Conservation (phyloP, 2,329 filamentous ascomycete genomes). For the Fusarium nanum region DNA sequence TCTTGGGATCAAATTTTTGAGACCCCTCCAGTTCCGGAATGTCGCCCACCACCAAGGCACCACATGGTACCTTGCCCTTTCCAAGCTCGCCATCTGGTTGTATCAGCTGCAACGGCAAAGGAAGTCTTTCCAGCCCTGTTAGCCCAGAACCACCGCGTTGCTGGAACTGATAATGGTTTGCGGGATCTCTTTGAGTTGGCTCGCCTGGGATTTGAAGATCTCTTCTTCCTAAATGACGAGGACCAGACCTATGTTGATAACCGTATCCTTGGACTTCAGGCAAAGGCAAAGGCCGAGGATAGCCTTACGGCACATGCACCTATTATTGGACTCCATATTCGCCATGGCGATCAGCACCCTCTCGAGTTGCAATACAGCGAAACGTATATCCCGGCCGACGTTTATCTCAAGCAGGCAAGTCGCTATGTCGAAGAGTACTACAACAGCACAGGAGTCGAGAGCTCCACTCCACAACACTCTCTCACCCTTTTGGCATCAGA, state of each 20-base stretch:
- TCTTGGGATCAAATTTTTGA: conserved; percentile 78
- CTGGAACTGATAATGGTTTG: conserved; percentile 41
- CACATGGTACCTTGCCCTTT: conserved; percentile 85
- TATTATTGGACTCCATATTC: conserved; percentile 78
- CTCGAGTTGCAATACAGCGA: conserved; percentile 80
- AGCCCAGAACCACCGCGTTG: conserved; percentile 48
- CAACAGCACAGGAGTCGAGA: conserved; percentile 56
- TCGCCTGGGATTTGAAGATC: conserved; percentile 75
- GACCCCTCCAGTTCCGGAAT: conserved; percentile 71
- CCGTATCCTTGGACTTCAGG: conserved; percentile 67
- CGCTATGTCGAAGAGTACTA: conserved; percentile 64
- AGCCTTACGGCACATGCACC: conserved; percentile 51
- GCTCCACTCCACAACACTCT: conserved; percentile 54
- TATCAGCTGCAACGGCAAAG: conserved; percentile 74
- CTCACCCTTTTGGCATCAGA: conserved; percentile 80
- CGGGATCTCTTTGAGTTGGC: conserved; percentile 75
- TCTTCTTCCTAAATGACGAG: conserved; percentile 75
- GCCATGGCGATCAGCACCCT: conserved; percentile 82
- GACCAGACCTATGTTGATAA: conserved; percentile 73
- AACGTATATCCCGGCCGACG: conserved; percentile 80
- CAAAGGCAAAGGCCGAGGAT: conserved; percentile 57
- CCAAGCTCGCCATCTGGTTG: conserved; percentile 77
- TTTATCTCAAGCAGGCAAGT: conserved; percentile 71
- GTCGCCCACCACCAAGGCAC: conserved; percentile 76
- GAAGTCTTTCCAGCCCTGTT: conserved; percentile 71